Evolutionary conservation across 2,329 filamentous ascomycete species (phyloP), one percentile per base, ranked within the genome.

Genomic region (Aspergillus tamarii): DNA sequence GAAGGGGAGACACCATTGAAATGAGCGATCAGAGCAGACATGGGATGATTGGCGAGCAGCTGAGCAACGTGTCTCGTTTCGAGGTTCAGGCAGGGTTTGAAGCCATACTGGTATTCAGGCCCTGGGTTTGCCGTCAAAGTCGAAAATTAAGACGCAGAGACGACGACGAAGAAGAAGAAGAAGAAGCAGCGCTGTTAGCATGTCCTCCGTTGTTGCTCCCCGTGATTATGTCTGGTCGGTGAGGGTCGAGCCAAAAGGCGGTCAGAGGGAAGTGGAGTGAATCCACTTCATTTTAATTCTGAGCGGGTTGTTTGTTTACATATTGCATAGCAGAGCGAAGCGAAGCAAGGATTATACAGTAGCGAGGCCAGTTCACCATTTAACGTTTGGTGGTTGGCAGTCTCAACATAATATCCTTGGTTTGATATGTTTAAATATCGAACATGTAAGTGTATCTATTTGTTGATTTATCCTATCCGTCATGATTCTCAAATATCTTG

Each of bases 1-100:
- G 59, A 34, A 48, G 34, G 21, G 54, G 54, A 30, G 59, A 58
- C 41, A 59, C 59, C 62, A 61, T 64, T 58, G 59, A 60, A 39
- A 21, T 46, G 14, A 43, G 54, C 26, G 52, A 46, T 34, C n/a
- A 39, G 26, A n/a, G 54, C 19, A 36, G 16, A 26, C 43, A 50
- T 62, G 46, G 21, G 28, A 30, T 50, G 16, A 19, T 50, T 26
- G 46, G 16, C 26, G 16, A 50, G 26, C 48, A n/a, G 10, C 43
- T 14, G 57, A 36, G 16, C n/a, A 50, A 59, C 52, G 34, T 2
- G 9, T 30, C 16, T 39, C 26, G 52, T 55, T 23, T n/a, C 30
- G 30, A 14, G n/a, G 16, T 16, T 55, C 16, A 55, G n/a, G 52
- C 6, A 4, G 34, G 52, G 32, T 39, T 55, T 39, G 23, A 16